Evolutionary conservation across 2,329 filamentous ascomycete genomes (phyloP).

Genomic region (Alternaria sp.): DNA sequence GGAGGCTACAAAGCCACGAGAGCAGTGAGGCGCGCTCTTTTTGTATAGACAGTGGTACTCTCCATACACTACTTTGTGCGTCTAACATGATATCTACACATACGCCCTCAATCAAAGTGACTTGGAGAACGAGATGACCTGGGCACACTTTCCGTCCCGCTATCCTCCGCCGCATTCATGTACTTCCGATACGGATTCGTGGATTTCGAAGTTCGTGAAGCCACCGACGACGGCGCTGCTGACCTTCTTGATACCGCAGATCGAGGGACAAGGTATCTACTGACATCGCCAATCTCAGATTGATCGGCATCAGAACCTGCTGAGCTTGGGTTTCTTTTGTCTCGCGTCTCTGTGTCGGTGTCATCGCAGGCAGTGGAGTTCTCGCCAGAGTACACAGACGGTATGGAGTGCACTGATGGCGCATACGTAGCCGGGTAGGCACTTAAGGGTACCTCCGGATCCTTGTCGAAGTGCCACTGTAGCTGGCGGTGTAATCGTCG

Average conservation of each 20-base stretch:
- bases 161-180: background rate
- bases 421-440: background rate
- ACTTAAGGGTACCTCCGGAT: background rate
- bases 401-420: background rate
- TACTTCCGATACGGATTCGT: slow-evolving; percentile 1
- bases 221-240: background rate
- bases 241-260: background rate
- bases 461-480: background rate
- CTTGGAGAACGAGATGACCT: background rate
- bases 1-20: background rate
- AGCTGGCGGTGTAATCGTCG: background rate
- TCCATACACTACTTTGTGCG: accelerated
- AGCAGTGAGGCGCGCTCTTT: background rate
- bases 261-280: background rate
- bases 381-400: background rate
- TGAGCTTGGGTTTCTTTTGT: background rate
- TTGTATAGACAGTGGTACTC: background rate
- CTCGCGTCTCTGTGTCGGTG: background rate
- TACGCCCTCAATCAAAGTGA: background rate
- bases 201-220: slow-evolving; percentile 1
- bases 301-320: background rate
- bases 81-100: background rate
- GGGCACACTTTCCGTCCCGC: background rate
- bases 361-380: background rate
- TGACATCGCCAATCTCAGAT: background rate